phyloP scores from a whole-genome alignment of 1,139 yeast species.

The Pichia sp. region DNA sequence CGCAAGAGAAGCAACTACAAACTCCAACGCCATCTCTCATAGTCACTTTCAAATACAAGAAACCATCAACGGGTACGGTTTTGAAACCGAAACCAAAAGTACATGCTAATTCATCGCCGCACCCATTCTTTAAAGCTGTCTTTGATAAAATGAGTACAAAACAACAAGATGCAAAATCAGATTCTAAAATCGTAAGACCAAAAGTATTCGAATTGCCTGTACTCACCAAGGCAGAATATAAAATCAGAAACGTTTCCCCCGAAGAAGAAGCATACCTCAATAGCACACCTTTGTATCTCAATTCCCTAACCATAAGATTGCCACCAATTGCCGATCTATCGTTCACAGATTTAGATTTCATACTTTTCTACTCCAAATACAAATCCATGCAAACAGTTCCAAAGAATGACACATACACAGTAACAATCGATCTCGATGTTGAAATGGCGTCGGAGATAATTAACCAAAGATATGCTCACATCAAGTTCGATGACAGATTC shows the following conservation, averaged over 20 bases:
- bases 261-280: background rate
- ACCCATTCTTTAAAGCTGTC: constrained; percentile 18
- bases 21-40: background rate
- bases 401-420: too few species aligned
- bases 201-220: background rate
- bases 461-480: background rate
- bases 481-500: constrained; percentile 17
- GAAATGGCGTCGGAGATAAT: background rate
- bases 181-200: background rate
- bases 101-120: constrained; percentile 12
- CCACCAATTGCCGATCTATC: background rate
- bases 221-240: background rate
- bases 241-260: background rate
- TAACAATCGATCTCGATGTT: too few species aligned
- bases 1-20: background rate
- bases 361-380: constrained; percentile 6
- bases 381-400: too few species aligned
- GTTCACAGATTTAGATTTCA: constrained; percentile 6
- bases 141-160: constrained; percentile 3
- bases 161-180: background rate
- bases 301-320: background rate
- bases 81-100: constrained; percentile 10
- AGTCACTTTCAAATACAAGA: constrained; percentile 3
- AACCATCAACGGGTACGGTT: background rate
- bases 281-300: background rate